Base-by-base conservation (phyloP, 2,329 filamentous ascomycete species). In the Emericellopsis atlantica region DNA sequence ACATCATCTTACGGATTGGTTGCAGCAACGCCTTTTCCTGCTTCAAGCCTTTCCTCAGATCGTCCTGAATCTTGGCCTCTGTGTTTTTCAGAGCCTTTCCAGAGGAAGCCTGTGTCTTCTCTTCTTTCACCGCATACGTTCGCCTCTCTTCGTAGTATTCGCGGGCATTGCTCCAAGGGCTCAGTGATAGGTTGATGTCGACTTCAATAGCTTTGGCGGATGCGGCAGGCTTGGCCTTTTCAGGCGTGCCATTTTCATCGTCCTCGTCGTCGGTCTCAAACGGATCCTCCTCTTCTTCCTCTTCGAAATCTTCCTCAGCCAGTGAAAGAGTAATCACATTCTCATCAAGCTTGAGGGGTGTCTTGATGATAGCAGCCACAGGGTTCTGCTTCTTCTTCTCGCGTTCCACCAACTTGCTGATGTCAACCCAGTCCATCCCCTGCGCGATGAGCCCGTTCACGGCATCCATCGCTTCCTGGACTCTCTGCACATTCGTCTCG, bases 361-460 rank as follows among this genome's bases (percentile, higher is more conserved):
- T 64, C 55, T 84, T 84, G 53, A 98, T 94, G 36, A 88, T 79
- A 43, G 82, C 74, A 2, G 92, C 92, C 7, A 98, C 88, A 0
- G 85, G 77, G 48, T 98, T 98, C 23, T 77, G 71, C 38, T 80
- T 72, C 45, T 70, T 77, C 57, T 93, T 84, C 56, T 96, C 90
- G 48, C 87, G 76, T 56, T 95, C 87, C 40, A 98, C 84, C 46
- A 98, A 65, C 44, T 82, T 84, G 9, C 76, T 86, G 51, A 96
- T 89, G 48, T 95, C 84, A 10, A 87, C 79, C 92, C 92, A 98
- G 52, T 98, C 92, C 88, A 96, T 96, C 10, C 90, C 90, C 54
- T 95, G 87, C 5, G 77, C 77, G 44, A 98, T 77, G n/a, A 96
- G 66, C 1, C 86, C 85, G 57, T 94, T 96, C 40, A 98, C 81